These are phyloP conservation scores for Jamesozyma lodderae DNA, from an alignment of 805 yeast genomes.

Conservation along the genomic window DNA sequence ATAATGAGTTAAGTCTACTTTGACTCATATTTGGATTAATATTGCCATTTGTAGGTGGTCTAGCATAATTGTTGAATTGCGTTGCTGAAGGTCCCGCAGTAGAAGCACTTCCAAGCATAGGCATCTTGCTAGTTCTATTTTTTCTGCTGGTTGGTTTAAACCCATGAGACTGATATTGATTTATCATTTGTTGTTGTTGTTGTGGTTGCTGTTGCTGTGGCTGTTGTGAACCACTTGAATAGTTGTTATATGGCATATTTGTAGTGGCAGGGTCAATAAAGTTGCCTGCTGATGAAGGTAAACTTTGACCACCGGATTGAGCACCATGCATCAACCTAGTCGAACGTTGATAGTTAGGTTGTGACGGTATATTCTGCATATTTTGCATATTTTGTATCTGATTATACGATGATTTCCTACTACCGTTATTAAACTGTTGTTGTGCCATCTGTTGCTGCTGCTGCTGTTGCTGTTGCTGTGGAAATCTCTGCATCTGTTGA, in stretches of 20 bases:
- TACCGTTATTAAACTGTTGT: constrained; percentile 4
- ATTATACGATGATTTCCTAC: constrained; percentile 6
- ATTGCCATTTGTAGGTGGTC: constrained; percentile 10
- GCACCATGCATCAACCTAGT: constrained; percentile 26
- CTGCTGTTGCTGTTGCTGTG: constrained; percentile 5
- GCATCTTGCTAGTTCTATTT: constrained; percentile 29
- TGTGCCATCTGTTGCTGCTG: constrained; percentile 6
- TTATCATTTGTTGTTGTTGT: constrained; percentile 1
- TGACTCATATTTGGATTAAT: constrained; percentile 8
- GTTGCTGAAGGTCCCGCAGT: constrained; percentile 4
- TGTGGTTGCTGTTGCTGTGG: not conserved
- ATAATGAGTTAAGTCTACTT: constrained; percentile 22
- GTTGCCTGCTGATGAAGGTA: constrained; percentile 15
- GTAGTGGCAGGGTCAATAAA: constrained; percentile 16
- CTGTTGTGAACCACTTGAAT: no score
- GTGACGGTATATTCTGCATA: constrained; percentile 6
- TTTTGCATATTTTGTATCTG: constrained; percentile 8
- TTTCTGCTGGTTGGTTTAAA: constrained; percentile 31
- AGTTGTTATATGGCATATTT: no score
- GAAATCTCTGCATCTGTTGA: constrained; percentile 13
- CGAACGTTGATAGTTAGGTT: constrained; percentile 13
- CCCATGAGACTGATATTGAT: constrained; percentile 13
- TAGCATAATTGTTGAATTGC: constrained; percentile 1
- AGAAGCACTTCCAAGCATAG: constrained; percentile 27
- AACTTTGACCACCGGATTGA: no score